A percentile compares a stretch with the other conserved stretches of the same genome.
These are phyloP conservation scores for Lippia alba DNA, from an alignment of 305 asterid genomes.

Conservation along the genomic window DNA sequence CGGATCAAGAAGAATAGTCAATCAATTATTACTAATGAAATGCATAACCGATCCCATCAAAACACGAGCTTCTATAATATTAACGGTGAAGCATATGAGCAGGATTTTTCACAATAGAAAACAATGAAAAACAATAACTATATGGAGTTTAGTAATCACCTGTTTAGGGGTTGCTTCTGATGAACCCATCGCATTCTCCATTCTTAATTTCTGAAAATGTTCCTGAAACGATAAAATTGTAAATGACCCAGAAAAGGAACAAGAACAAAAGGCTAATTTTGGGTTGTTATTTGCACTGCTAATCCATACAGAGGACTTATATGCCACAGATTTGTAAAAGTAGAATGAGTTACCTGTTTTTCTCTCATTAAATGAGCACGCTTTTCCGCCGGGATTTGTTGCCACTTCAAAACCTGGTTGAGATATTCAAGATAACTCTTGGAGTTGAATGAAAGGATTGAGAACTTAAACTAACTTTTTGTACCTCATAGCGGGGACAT, in stretches of 20 bases:
- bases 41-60: too few relatives aligned
- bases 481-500: too few relatives aligned
- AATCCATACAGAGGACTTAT: slow-evolving; percentile 17
- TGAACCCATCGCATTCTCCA: slow-evolving; percentile 85
- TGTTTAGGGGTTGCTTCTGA: slow-evolving; percentile 87
- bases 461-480: background rate
- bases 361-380: slow-evolving; percentile 93
- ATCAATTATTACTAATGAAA: too few relatives aligned
- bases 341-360: slow-evolving; percentile 74
- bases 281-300: background rate
- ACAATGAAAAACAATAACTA: slow-evolving; percentile 7
- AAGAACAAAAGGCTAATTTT: background rate
- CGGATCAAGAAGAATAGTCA: too few relatives aligned
- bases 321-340: slow-evolving; percentile 20
- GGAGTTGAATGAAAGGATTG: slow-evolving; percentile 18
- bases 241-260: background rate
- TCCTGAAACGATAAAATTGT: slow-evolving; percentile 52
- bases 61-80: background rate
- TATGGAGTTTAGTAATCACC: slow-evolving; percentile 42
- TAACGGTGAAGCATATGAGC: slow-evolving; percentile 1
- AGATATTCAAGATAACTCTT: slow-evolving; percentile 32
- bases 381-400: slow-evolving; percentile 84
- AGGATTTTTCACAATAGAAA: background rate
- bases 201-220: slow-evolving; percentile 82
- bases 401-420: slow-evolving; percentile 77